These are phyloP conservation scores for Paramyrothecium roridum DNA, from an alignment of 2,329 filamentous ascomycete genomes.

Conservation along the genomic window DNA sequence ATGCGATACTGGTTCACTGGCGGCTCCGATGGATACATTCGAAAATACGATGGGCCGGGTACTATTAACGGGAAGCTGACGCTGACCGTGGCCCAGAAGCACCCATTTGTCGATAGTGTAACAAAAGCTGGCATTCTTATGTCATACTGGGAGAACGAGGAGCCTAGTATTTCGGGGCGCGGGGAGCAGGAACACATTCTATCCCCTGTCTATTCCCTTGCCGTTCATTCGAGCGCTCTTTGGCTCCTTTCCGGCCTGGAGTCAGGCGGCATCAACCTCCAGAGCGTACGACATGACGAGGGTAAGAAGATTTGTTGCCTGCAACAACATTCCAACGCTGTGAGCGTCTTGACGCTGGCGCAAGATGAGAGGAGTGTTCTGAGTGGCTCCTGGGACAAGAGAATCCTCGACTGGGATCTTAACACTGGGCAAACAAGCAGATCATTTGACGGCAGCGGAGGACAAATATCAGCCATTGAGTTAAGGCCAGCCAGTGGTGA, in stretches of 20 bases:
- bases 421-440: conserved; percentile 78
- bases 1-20: conserved; percentile 94
- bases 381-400: conserved; percentile 96
- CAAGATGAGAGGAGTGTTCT: conserved; percentile 84
- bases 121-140: conserved; percentile 91
- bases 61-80: conserved; percentile 94
- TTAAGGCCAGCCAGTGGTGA: conserved; percentile 73
- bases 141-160: conserved; percentile 99
- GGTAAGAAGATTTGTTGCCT: conserved; percentile 83
- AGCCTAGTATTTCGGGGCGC: conserved; percentile 48
- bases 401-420: conserved; percentile 89
- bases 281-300: conserved; percentile 91
- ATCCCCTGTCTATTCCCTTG: conserved; percentile 93
- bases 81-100: conserved; percentile 89
- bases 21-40: conserved; percentile 90
- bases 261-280: conserved; percentile 87
- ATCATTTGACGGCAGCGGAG: conserved; percentile 71
- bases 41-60: conserved; percentile 93
- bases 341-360: conserved; percentile 79
- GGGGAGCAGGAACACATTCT: conserved; percentile 58
- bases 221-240: conserved; percentile 82
- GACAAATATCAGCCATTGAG: conserved; percentile 88
- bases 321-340: conserved; percentile 82
- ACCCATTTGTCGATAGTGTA: conserved; percentile 96
- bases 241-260: conserved; percentile 92